Evolutionary conservation across 441 rosid species (phyloP), one percentile per base, ranked within the genome.

Genomic region (Erysimum cheiri): DNA sequence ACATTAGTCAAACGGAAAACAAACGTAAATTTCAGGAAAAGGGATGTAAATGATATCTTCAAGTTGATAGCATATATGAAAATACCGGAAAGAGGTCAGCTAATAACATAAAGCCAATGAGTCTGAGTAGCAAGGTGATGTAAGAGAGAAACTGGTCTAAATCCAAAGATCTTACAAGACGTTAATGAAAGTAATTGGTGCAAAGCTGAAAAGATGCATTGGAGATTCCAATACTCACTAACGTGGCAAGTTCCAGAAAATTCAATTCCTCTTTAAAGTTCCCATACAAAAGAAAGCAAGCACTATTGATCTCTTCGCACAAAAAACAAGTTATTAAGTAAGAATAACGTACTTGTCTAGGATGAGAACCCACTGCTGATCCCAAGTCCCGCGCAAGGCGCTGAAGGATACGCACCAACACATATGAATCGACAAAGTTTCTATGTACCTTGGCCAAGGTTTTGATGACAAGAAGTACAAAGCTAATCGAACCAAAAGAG

Each of bases 351-450:
- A 93, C 99, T 81, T 87, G 99, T 90, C 85, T 96, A 81, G 83
- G 71, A 76, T 93, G 89, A 69, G 97, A 91, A 69, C 96, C 87
- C 9, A 82, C 84, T 61, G 97, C 79, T 69, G 88, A 90, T 81
- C 98, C 96, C 90, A 93, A 87, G 80, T 96, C 98, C 65, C 97
- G 94, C 15, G 93, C 89, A 70, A 95, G 78, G 59, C 96, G 96
- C 81, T 93, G 97, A 75, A 96, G 91, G 75, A 96, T 89, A 70
- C 91, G 91, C 63, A 84, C 94, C 87, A 96, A 81, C 70, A 83
- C 83, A 78, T 50, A 52, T 68, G 99, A 89, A 61, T 96, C 99
- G 59, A 88, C 75, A 70, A 84, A 76, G 90, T 75, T 89, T 79
- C 87, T 91, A 69, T 87, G 97, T 74, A 87, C 98, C 81, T 91